These are phyloP conservation scores for Penicillium janthinellum DNA, from an alignment of 2,329 filamentous ascomycete species.

Conservation along the genomic window DNA sequence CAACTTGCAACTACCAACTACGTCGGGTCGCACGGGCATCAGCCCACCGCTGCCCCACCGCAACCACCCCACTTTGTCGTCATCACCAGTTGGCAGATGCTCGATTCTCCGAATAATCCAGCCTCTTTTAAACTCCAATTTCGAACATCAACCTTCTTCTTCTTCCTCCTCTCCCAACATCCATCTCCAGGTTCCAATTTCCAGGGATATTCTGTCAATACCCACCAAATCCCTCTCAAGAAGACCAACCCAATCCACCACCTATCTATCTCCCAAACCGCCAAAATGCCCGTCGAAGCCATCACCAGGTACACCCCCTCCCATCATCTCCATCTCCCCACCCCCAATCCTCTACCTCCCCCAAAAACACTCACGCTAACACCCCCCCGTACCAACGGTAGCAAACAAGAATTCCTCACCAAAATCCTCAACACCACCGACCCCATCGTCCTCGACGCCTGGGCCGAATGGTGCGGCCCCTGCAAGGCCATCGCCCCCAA, in stretches of 20 bases:
- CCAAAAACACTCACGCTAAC: neutral
- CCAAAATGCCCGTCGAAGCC: slow-evolving; percentile 13
- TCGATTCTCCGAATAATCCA: too few species aligned
- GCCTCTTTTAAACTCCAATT: neutral
- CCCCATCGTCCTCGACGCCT: slow-evolving; percentile 17
- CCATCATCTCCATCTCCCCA: neutral
- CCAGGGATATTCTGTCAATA: too few species aligned
- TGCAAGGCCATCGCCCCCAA: slow-evolving; percentile 17
- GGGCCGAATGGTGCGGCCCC: slow-evolving; percentile 19
- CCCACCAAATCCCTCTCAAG: neutral
- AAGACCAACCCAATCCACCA: neutral
- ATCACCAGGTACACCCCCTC: neutral
- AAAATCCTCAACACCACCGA: slow-evolving; percentile 6
- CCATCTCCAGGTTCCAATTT: too few species aligned
- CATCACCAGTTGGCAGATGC: neutral
- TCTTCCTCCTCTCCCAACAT: neutral
- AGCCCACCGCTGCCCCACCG: neutral
- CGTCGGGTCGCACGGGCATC: neutral
- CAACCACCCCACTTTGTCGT: neutral
- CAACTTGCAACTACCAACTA: neutral
- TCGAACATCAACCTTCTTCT: neutral
- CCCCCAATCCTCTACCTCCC: too few species aligned
- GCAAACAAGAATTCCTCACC: slow-evolving; percentile 11
- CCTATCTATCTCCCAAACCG: neutral
- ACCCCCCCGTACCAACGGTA: neutral